phyloP scores from a whole-genome alignment of 1,284 basidiomycete genomes.

The Athelia psychrophila region DNA sequence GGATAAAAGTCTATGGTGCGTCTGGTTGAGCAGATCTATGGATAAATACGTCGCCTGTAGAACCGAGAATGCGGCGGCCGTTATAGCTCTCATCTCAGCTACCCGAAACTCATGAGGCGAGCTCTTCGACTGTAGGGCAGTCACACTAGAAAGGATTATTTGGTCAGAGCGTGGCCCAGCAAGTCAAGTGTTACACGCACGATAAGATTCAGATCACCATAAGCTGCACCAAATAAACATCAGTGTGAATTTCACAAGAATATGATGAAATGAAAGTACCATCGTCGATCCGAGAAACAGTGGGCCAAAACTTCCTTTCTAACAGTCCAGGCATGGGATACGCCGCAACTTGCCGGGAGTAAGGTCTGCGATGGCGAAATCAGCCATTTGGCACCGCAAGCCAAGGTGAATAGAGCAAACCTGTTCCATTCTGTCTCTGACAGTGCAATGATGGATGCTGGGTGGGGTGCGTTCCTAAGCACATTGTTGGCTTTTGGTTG shows the following conservation, averaged over 20 bases:
- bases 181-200: slow-evolving; percentile 47
- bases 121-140: slow-evolving; percentile 86
- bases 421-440: slow-evolving; percentile 82
- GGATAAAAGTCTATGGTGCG: slow-evolving; percentile 21
- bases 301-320: slow-evolving; percentile 93
- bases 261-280: slow-evolving; percentile 45
- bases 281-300: slow-evolving; percentile 88
- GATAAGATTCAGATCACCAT: slow-evolving; percentile 79
- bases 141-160: slow-evolving; percentile 60
- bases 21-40: slow-evolving; percentile 43
- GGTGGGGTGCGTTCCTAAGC: slow-evolving; percentile 93
- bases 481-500: slow-evolving; percentile 89
- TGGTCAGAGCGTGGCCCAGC: slow-evolving; percentile 5
- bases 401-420: slow-evolving; percentile 37
- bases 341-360: slow-evolving; percentile 81
- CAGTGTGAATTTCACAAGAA: slow-evolving; percentile 2
- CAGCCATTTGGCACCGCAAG: background rate
- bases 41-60: slow-evolving; percentile 39
- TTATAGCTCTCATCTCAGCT: slow-evolving; percentile 11
- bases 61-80: slow-evolving; percentile 21
- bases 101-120: slow-evolving; percentile 31
- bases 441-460: slow-evolving; percentile 69
- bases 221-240: slow-evolving; percentile 45
- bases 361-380: slow-evolving; percentile 53
- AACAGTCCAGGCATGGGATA: slow-evolving; percentile 80